phyloP scores from a whole-genome alignment of 2,329 filamentous ascomycete genomes.

The Aspergillus uvarum region DNA sequence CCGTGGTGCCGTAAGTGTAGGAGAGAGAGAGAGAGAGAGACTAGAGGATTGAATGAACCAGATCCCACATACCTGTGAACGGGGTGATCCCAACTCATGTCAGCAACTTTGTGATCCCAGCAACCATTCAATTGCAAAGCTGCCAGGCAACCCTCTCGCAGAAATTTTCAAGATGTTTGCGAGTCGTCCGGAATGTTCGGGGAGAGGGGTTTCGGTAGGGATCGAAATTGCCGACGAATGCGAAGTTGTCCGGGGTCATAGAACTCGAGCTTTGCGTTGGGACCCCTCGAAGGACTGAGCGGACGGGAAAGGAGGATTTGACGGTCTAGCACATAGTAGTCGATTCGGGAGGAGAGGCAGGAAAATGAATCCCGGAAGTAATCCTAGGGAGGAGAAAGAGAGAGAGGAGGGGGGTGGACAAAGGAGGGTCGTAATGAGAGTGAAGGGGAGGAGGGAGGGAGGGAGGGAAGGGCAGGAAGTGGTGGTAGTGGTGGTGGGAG shows the following conservation, averaged over 20 bases:
- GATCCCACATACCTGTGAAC: slow-evolving; percentile 43
- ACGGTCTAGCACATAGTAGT: slow-evolving; percentile 5
- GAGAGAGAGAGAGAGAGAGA: neutral
- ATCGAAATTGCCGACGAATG: slow-evolving; percentile 24
- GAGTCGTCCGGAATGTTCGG: slow-evolving; percentile 32
- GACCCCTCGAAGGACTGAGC: slow-evolving; percentile 8
- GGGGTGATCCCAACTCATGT: slow-evolving; percentile 50
- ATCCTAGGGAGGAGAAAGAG: neutral
- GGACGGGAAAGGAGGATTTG: neutral
- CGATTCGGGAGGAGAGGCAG: neutral
- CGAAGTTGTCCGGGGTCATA: slow-evolving; percentile 27
- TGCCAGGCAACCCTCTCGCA: slow-evolving; percentile 36
- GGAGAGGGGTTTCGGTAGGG: slow-evolving; percentile 21
- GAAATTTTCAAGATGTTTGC: slow-evolving; percentile 22
- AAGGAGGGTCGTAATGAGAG: slow-evolving; percentile 2
- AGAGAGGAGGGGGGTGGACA: neutral
- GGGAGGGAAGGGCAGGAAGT: slow-evolving; percentile 12
- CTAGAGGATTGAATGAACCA: neutral
- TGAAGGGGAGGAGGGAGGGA: slow-evolving; percentile 6
- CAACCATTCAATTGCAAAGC: slow-evolving; percentile 40
- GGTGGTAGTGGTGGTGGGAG: neutral
- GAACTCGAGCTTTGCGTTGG: slow-evolving; percentile 23
- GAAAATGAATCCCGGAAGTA: neutral
- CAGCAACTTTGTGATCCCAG: slow-evolving; percentile 38
- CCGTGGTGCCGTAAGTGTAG: slow-evolving; percentile 8